Percentiles rank a stretch among this genome's conserved stretches.
phyloP scores from a whole-genome alignment of 73 alveolate genomes.

The Urostyla sp. region DNA sequence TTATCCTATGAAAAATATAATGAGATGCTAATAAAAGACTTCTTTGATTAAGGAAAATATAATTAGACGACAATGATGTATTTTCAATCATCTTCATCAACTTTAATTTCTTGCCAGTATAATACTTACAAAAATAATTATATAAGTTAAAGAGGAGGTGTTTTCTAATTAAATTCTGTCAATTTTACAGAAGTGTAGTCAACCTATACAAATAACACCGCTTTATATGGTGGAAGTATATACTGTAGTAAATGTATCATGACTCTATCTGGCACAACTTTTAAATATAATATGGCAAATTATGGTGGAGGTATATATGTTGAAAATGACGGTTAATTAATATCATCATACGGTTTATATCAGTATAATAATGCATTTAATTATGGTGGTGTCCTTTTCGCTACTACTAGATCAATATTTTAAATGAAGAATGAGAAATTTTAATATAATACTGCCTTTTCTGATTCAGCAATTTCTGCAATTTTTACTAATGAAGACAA shows the following conservation, averaged over 20 bases:
- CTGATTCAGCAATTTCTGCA: not conserved
- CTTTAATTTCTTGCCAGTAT: not conserved
- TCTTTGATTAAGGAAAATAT: not conserved
- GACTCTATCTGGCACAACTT: not conserved
- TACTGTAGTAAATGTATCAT: not conserved
- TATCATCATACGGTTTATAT: too few relatives aligned
- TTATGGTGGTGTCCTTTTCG: not conserved
- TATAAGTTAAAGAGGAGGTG: not conserved
- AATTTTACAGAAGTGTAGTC: not conserved
- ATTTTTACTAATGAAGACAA: not conserved
- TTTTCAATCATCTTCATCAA: not conserved
- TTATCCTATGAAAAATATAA: not conserved
- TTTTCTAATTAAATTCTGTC: not conserved
- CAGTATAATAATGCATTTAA: not conserved
- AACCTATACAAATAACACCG: not conserved
- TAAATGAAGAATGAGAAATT: not conserved
- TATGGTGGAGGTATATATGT: conserved; percentile 1
- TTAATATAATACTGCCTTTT: not conserved
- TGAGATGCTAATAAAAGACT: not conserved
- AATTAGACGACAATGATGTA: not conserved
- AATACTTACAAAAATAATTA: not conserved
- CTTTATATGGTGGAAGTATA: not conserved
- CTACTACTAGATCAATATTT: not conserved
- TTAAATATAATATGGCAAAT: not conserved
- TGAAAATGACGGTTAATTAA: not conserved